Conservation (phyloP, 106 monocot genomes). For the Xerophyta viscosa region DNA sequence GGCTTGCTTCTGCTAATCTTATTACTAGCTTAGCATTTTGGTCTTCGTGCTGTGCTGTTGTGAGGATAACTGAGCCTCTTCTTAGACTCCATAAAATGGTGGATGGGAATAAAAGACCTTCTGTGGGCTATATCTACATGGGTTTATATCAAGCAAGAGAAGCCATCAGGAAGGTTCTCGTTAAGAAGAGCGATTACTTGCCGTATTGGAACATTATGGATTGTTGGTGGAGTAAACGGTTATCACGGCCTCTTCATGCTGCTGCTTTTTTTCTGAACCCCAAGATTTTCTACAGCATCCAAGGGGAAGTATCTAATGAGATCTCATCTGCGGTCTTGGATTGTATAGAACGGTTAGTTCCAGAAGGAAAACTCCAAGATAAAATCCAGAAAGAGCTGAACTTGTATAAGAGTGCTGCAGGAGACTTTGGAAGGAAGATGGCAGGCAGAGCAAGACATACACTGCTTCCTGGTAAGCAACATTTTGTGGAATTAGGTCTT, state of each 20-base stretch:
- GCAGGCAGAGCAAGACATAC: conserved; percentile 72
- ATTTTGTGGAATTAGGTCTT: neutral
- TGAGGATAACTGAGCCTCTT: conserved; percentile 62
- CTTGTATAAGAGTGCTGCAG: conserved; percentile 57
- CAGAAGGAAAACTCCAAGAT: conserved; percentile 77
- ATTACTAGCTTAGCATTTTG: conserved; percentile 50
- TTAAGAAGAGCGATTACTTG: conserved; percentile 58
- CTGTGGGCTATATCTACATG: conserved; percentile 70
- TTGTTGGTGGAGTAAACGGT: conserved; percentile 62
- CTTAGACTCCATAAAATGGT: conserved; percentile 48
- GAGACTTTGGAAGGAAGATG: conserved; percentile 89
- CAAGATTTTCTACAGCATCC: conserved; percentile 60
- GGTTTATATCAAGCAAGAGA: conserved; percentile 59
- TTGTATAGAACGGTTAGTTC: conserved; percentile 88
- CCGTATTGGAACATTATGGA: conserved; percentile 88
- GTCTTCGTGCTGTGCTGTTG: conserved; percentile 49
- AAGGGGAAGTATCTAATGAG: conserved; percentile 67
- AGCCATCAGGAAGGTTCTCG: conserved; percentile 47
- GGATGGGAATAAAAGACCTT: conserved; percentile 50
- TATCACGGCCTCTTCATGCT: conserved; percentile 60
- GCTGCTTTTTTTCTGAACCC: conserved; percentile 93
- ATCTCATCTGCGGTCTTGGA: conserved; percentile 82
- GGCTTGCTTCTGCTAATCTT: conserved; percentile 28
- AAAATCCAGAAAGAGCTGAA: conserved; percentile 85
- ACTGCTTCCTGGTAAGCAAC: conserved; percentile 78